Conservation (phyloP, 2,329 filamentous ascomycete genomes). For the Septoria linicola region DNA sequence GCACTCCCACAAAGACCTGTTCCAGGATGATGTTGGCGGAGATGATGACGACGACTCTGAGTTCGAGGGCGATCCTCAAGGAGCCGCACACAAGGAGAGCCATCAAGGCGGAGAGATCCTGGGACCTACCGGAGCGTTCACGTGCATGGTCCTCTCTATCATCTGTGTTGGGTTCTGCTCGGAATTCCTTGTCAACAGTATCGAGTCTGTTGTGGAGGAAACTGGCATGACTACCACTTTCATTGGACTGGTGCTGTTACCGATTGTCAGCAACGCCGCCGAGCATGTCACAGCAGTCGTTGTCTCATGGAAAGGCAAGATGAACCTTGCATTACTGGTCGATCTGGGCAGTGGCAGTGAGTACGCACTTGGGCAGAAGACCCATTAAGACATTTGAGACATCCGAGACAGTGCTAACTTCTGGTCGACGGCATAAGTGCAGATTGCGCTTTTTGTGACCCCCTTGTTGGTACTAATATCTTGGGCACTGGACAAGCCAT, state of each 20-base stretch:
- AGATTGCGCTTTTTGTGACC: slow-evolving; percentile 58
- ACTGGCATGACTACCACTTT: slow-evolving; percentile 55
- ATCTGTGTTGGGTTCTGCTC: slow-evolving; percentile 52
- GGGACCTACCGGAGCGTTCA: slow-evolving; percentile 44
- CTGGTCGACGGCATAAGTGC: too few relatives aligned
- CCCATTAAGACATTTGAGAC: too few relatives aligned
- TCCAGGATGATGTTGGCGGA: slow-evolving; percentile 41
- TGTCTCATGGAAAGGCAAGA: slow-evolving; percentile 57
- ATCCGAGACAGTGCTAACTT: too few relatives aligned
- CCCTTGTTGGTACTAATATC: slow-evolving; percentile 57
- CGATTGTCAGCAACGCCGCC: slow-evolving; percentile 58
- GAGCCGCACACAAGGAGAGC: slow-evolving; percentile 1
- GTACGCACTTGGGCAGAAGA: too few relatives aligned
- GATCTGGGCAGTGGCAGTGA: slow-evolving; percentile 53
- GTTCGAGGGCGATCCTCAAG: slow-evolving; percentile 27
- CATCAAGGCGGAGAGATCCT: slow-evolving; percentile 41
- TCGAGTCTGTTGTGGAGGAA: slow-evolving; percentile 53
- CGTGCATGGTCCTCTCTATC: slow-evolving; percentile 49
- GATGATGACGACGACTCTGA: slow-evolving; percentile 30
- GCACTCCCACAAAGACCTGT: slow-evolving; percentile 49
- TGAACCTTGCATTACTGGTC: slow-evolving; percentile 57
- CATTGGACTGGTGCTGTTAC: slow-evolving; percentile 55
- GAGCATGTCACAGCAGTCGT: slow-evolving; percentile 57
- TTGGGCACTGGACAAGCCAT: slow-evolving; percentile 53
- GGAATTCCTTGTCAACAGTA: slow-evolving; percentile 54